Evolutionary conservation across 2,329 filamentous ascomycete species (phyloP).

Genomic region (Fusarium torreyae): DNA sequence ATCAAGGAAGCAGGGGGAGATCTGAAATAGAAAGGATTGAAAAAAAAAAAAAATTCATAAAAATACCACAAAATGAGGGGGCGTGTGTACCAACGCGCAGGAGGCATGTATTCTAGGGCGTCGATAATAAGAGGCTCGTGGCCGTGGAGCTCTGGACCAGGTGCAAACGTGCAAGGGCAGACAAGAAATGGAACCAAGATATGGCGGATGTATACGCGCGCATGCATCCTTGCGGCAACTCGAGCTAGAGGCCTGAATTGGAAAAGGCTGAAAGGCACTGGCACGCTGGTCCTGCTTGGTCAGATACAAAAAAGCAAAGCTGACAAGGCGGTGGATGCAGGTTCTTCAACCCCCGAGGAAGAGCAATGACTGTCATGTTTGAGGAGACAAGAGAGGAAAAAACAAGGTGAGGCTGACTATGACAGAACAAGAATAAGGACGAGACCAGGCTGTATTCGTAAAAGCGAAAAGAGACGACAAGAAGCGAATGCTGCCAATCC

Average conservation of each 20-base stretch:
- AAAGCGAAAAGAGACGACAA: conserved; percentile 42
- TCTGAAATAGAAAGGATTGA: conserved; percentile 2
- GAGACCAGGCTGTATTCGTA: neutral
- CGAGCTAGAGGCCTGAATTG: conserved; percentile 41
- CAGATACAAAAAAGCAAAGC: conserved; percentile 34
- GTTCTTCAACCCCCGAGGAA: conserved; percentile 14
- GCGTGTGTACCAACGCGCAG: conserved; percentile 16
- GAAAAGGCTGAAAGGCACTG: conserved; percentile 45
- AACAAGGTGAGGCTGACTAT: conserved; percentile 47
- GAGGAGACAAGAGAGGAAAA: conserved; percentile 39
- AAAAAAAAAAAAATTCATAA: neutral
- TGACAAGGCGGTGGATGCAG: conserved; percentile 23
- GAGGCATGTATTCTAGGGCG: conserved; percentile 20
- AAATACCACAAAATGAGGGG: conserved; percentile 13
- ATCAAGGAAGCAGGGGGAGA: conserved; percentile 18
- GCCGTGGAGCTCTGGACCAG: conserved; percentile 33
- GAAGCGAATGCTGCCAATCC: conserved; percentile 16
- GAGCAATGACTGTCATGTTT: conserved; percentile 13
- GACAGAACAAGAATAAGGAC: conserved; percentile 30
- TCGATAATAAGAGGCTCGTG: conserved; percentile 32
- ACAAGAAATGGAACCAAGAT: conserved; percentile 34
- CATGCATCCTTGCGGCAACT: conserved; percentile 41
- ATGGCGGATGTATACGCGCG: conserved; percentile 34
- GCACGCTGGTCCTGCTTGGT: conserved; percentile 18
- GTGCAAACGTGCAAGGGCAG: conserved; percentile 41